Evolutionary conservation across 805 yeast genomes (phyloP).

Genomic region (Soucietia sequanensis): DNA sequence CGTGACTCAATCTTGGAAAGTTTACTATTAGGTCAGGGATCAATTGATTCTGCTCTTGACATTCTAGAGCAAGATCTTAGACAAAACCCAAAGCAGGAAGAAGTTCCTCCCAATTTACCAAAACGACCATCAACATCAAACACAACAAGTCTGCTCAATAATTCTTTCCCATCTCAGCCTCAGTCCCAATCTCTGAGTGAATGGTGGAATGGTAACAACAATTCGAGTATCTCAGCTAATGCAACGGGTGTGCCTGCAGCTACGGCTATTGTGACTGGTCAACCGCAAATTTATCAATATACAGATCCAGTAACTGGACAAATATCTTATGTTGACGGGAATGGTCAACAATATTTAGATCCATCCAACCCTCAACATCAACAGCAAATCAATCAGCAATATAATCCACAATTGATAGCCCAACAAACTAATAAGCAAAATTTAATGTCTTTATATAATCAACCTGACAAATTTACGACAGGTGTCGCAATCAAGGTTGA

Average conservation of each 20-base stretch:
- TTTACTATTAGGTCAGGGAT: conserved; percentile 56
- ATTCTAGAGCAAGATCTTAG: conserved; percentile 46
- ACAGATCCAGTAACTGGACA: conserved; percentile 72
- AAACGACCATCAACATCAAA: conserved; percentile 26
- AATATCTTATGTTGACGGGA: conserved; percentile 63
- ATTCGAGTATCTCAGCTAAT: conserved; percentile 4
- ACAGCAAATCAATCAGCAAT: conserved; percentile 33
- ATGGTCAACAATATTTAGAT: conserved; percentile 61
- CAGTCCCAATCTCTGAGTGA: conserved; percentile 14
- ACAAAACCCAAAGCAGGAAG: conserved; percentile 35
- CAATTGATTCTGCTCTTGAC: conserved; percentile 56
- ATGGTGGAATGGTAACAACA: conserved; percentile 28
- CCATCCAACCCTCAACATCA: conserved; percentile 46
- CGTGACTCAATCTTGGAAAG: conserved; percentile 64
- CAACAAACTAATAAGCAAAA: conserved; percentile 39
- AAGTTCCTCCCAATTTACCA: conserved; percentile 49
- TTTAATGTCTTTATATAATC: conserved; percentile 42
- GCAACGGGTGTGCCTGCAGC: conserved; percentile 26
- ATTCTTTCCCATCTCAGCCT: background rate
- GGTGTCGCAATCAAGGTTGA: conserved; percentile 24
- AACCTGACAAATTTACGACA: conserved; percentile 28
- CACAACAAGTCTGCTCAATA: conserved; percentile 10
- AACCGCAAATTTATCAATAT: conserved; percentile 60
- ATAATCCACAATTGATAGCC: conserved; percentile 31
- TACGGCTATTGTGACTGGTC: conserved; percentile 18